Conservation (phyloP, 495 filamentous ascomycete genomes). For the Pseudomonodictys pantanalensis region DNA sequence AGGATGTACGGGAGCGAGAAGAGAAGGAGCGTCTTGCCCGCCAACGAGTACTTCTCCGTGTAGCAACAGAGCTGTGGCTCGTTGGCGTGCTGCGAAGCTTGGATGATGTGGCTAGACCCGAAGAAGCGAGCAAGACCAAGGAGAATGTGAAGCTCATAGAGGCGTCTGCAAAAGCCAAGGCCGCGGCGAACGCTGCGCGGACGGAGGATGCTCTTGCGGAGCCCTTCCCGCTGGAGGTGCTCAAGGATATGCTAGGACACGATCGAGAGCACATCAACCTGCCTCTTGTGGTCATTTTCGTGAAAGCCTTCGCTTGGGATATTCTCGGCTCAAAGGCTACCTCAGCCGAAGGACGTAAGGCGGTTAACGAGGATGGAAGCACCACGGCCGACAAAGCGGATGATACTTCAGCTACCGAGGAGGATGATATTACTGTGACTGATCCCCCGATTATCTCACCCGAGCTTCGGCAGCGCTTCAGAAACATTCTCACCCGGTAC, state of each 20-base stretch:
- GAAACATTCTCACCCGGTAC: slow-evolving; percentile 82
- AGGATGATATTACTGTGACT: slow-evolving; percentile 44
- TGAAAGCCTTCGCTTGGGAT: slow-evolving; percentile 96
- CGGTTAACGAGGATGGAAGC: slow-evolving; percentile 82
- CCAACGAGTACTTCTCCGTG: slow-evolving; percentile 80
- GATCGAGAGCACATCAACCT: slow-evolving; percentile 91
- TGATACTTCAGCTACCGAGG: slow-evolving; percentile 47
- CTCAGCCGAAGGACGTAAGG: slow-evolving; percentile 72
- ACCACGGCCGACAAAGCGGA: slow-evolving; percentile 52
- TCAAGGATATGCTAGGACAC: slow-evolving; percentile 92
- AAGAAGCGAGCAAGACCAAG: slow-evolving; percentile 68
- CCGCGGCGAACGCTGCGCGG: slow-evolving; percentile 41
- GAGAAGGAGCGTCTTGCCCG: slow-evolving; percentile 88
- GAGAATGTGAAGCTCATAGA: slow-evolving; percentile 51
- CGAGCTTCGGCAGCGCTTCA: slow-evolving; percentile 82
- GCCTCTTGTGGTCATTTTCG: slow-evolving; percentile 86
- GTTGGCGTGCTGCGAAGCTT: slow-evolving; percentile 81
- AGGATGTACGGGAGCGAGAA: slow-evolving; percentile 86
- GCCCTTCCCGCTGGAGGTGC: slow-evolving; percentile 90
- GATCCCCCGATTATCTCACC: slow-evolving; percentile 71
- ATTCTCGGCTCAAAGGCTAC: slow-evolving; percentile 72
- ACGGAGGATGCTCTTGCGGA: slow-evolving; percentile 50
- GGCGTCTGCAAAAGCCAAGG: slow-evolving; percentile 52
- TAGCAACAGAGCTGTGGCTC: slow-evolving; percentile 96
- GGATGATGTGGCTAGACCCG: slow-evolving; percentile 82